phyloP scores from a whole-genome alignment of 2,329 filamentous ascomycete species.

The Lasiodiplodia sp. region DNA sequence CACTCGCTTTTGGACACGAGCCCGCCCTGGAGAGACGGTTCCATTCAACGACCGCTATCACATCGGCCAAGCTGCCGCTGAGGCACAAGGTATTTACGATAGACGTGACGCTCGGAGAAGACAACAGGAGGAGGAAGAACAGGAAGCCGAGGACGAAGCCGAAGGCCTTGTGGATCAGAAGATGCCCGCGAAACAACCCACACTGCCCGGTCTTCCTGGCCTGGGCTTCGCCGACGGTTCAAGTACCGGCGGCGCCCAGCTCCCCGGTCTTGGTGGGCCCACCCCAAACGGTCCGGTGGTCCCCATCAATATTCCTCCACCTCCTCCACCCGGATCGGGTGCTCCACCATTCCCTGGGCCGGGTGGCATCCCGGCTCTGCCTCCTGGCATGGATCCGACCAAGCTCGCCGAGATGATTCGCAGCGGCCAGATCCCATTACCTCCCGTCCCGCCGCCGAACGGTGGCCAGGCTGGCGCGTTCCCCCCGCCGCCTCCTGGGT shows the following conservation, averaged over 20 bases:
- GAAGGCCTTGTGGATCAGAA: constrained; percentile 93
- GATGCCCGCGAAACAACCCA: constrained; percentile 69
- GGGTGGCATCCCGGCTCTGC: constrained; percentile 32
- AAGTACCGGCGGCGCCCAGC: constrained; percentile 50
- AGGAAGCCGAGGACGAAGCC: constrained; percentile 90
- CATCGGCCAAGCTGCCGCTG: constrained; percentile 90
- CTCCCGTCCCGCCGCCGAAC: constrained; percentile 39
- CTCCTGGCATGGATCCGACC: constrained; percentile 38
- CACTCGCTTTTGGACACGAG: constrained; percentile 94
- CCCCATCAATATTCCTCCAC: constrained; percentile 33
- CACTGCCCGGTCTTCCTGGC: constrained; percentile 67
- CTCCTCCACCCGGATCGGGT: constrained; percentile 38
- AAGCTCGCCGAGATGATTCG: constrained; percentile 46
- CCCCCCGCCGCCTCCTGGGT: constrained; percentile 35
- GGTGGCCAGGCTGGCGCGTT: constrained; percentile 35
- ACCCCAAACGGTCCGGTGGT: constrained; percentile 35
- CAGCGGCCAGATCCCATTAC: constrained; percentile 46
- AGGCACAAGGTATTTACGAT: constrained; percentile 94
- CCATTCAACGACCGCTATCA: constrained; percentile 92
- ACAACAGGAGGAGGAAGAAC: constrained; percentile 89
- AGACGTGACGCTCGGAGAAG: constrained; percentile 78
- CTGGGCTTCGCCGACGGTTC: constrained; percentile 51
- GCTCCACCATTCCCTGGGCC: constrained; percentile 38
- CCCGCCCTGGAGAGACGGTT: constrained; percentile 84
- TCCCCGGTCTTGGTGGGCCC: constrained; percentile 58